phyloP scores from a whole-genome alignment of 1,284 basidiomycete genomes.

The Salmacisia buchloeana region DNA sequence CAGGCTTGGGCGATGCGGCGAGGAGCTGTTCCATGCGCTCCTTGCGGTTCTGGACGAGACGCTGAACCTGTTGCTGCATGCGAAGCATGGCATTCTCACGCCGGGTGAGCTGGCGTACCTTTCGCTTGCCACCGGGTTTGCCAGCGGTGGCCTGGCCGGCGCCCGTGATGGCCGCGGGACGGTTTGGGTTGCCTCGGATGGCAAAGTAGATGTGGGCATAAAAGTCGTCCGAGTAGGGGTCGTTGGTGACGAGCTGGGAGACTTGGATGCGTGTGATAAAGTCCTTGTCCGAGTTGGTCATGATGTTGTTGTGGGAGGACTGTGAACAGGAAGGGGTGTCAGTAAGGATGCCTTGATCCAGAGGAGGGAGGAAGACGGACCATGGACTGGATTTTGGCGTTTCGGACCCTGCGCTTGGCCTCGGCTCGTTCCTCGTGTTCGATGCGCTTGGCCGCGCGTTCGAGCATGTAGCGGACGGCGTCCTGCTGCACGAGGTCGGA shows the following conservation, averaged over 20 bases:
- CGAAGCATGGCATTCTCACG: slow-evolving; percentile 89
- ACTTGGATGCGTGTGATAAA: slow-evolving; percentile 99
- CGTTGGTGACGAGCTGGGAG: slow-evolving; percentile 77
- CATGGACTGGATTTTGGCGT: slow-evolving; percentile 36
- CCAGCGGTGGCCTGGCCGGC: slow-evolving; percentile 7
- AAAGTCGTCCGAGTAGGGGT: slow-evolving; percentile 96
- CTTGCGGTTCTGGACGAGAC: slow-evolving; percentile 87
- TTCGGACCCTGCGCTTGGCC: slow-evolving; percentile 31
- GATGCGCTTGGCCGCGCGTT: slow-evolving; percentile 13
- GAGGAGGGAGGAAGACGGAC: neutral
- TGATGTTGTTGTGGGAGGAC: slow-evolving; percentile 94
- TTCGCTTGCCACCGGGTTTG: slow-evolving; percentile 14
- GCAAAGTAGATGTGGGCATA: slow-evolving; percentile 95
- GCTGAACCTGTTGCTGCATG: slow-evolving; percentile 94
- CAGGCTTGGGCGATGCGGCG: too few relatives aligned
- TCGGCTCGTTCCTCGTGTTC: slow-evolving; percentile 33
- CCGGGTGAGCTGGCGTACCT: slow-evolving; percentile 31
- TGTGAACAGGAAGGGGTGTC: slow-evolving; percentile 51
- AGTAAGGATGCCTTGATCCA: neutral
- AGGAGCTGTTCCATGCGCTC: slow-evolving; percentile 57
- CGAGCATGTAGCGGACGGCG: slow-evolving; percentile 4
- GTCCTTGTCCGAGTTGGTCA: slow-evolving; percentile 98
- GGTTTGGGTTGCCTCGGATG: slow-evolving; percentile 61
- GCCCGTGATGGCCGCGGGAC: slow-evolving; percentile 12
- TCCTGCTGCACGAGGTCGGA: slow-evolving; percentile 9